Evolutionary conservation across 2,329 filamentous ascomycete genomes (phyloP).

Genomic region (Verticillium klebahnii): DNA sequence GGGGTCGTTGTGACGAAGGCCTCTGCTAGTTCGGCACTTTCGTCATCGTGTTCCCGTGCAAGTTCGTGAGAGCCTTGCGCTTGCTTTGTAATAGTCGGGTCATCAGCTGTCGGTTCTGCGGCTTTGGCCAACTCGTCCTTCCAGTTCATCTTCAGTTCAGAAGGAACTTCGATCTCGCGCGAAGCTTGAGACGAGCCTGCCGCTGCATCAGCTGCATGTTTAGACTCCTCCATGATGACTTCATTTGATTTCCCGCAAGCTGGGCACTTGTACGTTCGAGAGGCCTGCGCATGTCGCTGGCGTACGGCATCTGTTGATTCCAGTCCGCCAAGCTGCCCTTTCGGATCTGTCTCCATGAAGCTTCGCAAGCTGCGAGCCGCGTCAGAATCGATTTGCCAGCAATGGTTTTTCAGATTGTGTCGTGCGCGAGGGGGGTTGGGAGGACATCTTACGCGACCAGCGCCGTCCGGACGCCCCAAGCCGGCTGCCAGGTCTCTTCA

Average conservation of each 20-base stretch:
- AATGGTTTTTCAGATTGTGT: no score
- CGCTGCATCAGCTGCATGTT: slow-evolving; percentile 45
- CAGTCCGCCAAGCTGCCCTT: slow-evolving; percentile 85
- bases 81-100: background rate
- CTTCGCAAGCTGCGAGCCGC: slow-evolving; percentile 57
- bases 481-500: slow-evolving; percentile 98
- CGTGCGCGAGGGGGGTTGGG: no score
- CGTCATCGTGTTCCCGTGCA: slow-evolving; percentile 24
- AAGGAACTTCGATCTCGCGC: slow-evolving; percentile 45
- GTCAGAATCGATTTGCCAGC: background rate
- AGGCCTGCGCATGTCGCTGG: slow-evolving; percentile 64
- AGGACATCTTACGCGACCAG: slow-evolving; percentile 51
- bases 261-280: slow-evolving; percentile 61
- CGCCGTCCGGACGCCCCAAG: slow-evolving; percentile 92
- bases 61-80: background rate
- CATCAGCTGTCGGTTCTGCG: background rate
- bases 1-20: slow-evolving; percentile 51
- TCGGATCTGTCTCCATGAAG: slow-evolving; percentile 90
- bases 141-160: slow-evolving; percentile 62
- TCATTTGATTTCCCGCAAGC: slow-evolving; percentile 67
- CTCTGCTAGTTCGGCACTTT: slow-evolving; percentile 49
- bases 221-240: slow-evolving; percentile 69
- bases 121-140: slow-evolving; percentile 62
- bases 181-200: slow-evolving; percentile 18
- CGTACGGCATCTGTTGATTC: slow-evolving; percentile 68